Conservation (phyloP, 23 red algal genomes). For the Chondrus crispus region DNA sequence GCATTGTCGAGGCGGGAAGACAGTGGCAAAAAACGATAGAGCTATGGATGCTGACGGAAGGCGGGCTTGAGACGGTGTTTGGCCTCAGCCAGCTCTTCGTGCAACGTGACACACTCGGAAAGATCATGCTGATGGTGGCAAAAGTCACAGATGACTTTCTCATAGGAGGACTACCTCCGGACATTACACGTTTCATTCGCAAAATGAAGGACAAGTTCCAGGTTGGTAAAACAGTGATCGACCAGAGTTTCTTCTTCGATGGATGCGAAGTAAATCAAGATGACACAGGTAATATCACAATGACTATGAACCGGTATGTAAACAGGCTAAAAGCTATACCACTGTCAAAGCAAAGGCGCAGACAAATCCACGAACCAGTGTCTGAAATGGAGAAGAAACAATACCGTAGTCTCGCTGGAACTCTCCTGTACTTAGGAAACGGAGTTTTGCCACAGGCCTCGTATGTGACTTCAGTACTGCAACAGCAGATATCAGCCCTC, state of each 20-base stretch:
- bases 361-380: background rate
- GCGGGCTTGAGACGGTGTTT: background rate
- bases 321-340: background rate
- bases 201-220: background rate
- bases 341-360: background rate
- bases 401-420: conserved; percentile 6
- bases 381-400: background rate
- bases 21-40: background rate
- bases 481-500: conserved; percentile 16
- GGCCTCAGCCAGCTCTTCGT: background rate
- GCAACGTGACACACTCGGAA: background rate
- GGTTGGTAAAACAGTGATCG: background rate
- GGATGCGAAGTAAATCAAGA: conserved; percentile 18
- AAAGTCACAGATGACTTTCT: background rate
- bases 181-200: background rate
- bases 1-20: background rate
- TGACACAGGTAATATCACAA: background rate
- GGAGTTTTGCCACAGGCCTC: conserved; percentile 2
- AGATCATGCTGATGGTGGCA: background rate
- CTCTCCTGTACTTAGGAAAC: conserved; percentile 23
- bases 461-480: background rate
- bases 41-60: background rate
- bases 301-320: conserved; percentile 5
- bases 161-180: background rate
- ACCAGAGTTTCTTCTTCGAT: conserved; percentile 30